A percentile compares a stretch with the other conserved stretches of the same genome.
These are phyloP conservation scores for Backusella tarrabulga DNA, from an alignment of 192 early-diverging fungal genomes.

Conservation along the genomic window DNA sequence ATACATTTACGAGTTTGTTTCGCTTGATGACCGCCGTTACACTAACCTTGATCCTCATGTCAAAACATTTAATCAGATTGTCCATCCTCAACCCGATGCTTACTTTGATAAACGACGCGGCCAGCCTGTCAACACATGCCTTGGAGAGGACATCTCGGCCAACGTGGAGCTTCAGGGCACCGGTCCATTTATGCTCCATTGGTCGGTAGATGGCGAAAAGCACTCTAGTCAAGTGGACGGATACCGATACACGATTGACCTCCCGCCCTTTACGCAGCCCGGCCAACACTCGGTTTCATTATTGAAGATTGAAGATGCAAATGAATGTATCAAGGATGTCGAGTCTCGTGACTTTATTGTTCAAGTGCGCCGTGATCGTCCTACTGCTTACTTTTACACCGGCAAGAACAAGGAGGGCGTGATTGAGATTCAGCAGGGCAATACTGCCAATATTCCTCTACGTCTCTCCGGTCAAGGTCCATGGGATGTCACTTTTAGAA, in stretches of 20 bases:
- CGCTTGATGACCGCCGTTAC: slow-evolving; percentile 32
- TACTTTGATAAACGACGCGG: slow-evolving; percentile 12
- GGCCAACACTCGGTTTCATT: slow-evolving; percentile 41
- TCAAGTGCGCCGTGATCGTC: slow-evolving; percentile 42
- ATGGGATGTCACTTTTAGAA: slow-evolving; percentile 38
- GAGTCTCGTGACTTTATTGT: slow-evolving; percentile 38
- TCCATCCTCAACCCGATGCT: slow-evolving; percentile 47
- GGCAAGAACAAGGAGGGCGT: slow-evolving; percentile 10
- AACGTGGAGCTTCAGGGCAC: slow-evolving; percentile 38
- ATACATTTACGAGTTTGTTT: slow-evolving; percentile 36
- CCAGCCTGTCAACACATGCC: slow-evolving; percentile 26
- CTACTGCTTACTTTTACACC: slow-evolving; percentile 39
- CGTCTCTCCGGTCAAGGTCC: slow-evolving; percentile 44
- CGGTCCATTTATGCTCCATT: slow-evolving; percentile 37
- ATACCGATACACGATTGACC: slow-evolving; percentile 24
- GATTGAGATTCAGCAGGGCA: slow-evolving; percentile 35
- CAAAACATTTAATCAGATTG: slow-evolving; percentile 27
- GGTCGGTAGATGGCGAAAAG: slow-evolving; percentile 30
- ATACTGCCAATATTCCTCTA: slow-evolving; percentile 34
- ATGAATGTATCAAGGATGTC: slow-evolving; percentile 39
- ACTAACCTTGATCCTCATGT: slow-evolving; percentile 20
- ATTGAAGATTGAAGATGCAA: slow-evolving; percentile 39
- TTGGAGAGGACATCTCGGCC: slow-evolving; percentile 36
- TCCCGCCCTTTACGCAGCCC: slow-evolving; percentile 36
- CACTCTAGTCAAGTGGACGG: slow-evolving; percentile 27